These are phyloP conservation scores for Capsicum chinense DNA, from an alignment of 257 asterid genomes.

Conservation along the genomic window DNA sequence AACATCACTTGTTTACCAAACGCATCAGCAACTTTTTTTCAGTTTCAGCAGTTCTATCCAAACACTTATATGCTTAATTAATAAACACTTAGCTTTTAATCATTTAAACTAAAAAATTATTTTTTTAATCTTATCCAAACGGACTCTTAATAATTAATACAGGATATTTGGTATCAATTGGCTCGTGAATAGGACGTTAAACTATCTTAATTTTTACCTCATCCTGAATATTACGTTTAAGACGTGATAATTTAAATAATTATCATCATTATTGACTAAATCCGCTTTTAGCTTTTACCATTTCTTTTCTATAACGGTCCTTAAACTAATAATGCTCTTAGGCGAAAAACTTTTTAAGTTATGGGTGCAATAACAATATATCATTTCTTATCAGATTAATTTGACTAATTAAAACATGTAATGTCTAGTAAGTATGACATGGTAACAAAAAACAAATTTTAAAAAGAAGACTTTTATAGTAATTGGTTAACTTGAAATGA, in stretches of 20 bases:
- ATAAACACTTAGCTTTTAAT: too few relatives aligned
- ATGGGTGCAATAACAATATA: background rate
- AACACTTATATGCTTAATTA: too few relatives aligned
- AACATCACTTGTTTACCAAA: too few relatives aligned
- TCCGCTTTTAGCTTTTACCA: background rate
- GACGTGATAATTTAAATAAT: background rate
- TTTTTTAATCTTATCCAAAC: too few relatives aligned
- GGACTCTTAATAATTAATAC: background rate
- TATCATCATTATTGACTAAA: background rate
- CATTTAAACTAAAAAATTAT: too few relatives aligned
- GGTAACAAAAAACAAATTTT: background rate
- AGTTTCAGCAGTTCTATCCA: too few relatives aligned
- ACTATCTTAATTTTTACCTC: background rate
- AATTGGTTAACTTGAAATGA: too few relatives aligned
- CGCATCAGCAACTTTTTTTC: too few relatives aligned
- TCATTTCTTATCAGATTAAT: background rate
- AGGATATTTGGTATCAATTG: background rate
- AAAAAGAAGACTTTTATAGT: too few relatives aligned
- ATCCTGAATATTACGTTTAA: background rate
- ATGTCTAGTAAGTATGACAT: background rate
- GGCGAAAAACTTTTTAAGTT: background rate
- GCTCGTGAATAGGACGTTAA: slow-evolving; percentile 6
- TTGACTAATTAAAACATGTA: background rate
- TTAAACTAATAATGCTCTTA: background rate
- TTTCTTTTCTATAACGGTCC: background rate